Evolutionary conservation across 331 rosid genomes (phyloP), one percentile per base, ranked within the genome.

Genomic region (Quercus phellos): DNA sequence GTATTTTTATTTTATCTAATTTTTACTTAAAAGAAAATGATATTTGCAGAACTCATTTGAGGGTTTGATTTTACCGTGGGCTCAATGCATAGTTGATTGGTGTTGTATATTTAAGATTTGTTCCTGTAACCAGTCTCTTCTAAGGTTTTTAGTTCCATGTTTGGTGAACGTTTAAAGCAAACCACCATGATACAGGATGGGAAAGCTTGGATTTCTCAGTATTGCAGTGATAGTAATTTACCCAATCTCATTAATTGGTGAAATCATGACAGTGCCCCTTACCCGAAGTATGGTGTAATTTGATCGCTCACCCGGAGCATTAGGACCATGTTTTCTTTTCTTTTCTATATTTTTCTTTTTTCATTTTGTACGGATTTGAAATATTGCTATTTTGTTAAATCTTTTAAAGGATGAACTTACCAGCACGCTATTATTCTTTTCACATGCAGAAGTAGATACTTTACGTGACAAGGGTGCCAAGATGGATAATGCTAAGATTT

Each of bases 391-490:
- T 55, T 8, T 56, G 21, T 8, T 21, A 53, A 68, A 79, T 68
- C 67, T 5, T 73, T 35, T 42, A 73, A 55, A 9, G 51, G 50
- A 55, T 79, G 74, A 58, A 67, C 79, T 75, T 58, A 72, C 29
- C 55, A 16, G 81, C 27, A 58, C 10, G 14, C 6, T 81, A 19
- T 80, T 77, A 21, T 56, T 59, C 51, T 70, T 32, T 70, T 71
- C 46, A 56, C 60, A 34, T 85, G 83, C 87, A 92, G 91, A 80
- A 26, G 68, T 80, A 46, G 78, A 85, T 58, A 26, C 73, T 26
- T 69, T 51, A 55, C 51, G 73, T 68, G 86, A 84, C 27, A 75
- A 79, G 68, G 85, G 83, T 76, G 77, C 75, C 42, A 84, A 75
- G 81, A 77, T 77, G 43, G 81, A 75, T 70, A 59, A 50, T 68